These are phyloP conservation scores for Hymenoscyphus fructigenus DNA, from an alignment of 2,329 filamentous ascomycete genomes.

Conservation along the genomic window DNA sequence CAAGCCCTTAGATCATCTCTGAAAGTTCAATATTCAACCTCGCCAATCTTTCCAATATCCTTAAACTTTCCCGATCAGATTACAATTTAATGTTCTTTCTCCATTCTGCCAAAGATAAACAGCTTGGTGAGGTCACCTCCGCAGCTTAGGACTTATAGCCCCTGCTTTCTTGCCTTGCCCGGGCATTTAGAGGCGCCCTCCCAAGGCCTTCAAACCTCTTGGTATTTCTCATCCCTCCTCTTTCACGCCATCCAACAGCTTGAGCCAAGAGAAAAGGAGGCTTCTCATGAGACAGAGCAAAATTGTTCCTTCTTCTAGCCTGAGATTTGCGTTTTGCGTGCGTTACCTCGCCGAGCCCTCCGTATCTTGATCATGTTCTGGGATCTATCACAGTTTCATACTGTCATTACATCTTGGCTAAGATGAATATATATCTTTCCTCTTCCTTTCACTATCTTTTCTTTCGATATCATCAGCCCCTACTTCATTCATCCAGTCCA, in stretches of 20 bases:
- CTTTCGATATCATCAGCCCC: not conserved
- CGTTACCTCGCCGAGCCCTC: not conserved
- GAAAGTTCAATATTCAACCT: not conserved
- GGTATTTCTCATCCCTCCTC: not conserved
- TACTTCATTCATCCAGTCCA: not conserved
- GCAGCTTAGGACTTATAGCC: not conserved
- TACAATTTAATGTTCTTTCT: not conserved
- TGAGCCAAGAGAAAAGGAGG: constrained; percentile 8
- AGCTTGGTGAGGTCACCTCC: not conserved
- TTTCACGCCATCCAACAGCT: not conserved
- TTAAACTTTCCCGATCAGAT: not conserved
- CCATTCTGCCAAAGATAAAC: not conserved
- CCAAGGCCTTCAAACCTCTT: constrained; percentile 8
- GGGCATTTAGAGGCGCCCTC: not conserved
- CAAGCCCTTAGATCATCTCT: not conserved
- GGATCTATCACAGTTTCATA: not conserved
- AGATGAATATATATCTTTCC: not conserved
- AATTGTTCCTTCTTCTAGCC: not conserved
- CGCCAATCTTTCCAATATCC: not conserved
- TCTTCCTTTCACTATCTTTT: not conserved
- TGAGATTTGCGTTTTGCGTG: not conserved
- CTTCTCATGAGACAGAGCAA: not conserved
- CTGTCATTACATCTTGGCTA: not conserved
- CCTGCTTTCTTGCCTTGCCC: not conserved
- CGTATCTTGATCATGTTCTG: not conserved